Percentiles rank a stretch among this genome's conserved stretches.
Evolutionary conservation across 2,329 filamentous ascomycete species (phyloP).

Genomic region (Apiospora hydei): DNA sequence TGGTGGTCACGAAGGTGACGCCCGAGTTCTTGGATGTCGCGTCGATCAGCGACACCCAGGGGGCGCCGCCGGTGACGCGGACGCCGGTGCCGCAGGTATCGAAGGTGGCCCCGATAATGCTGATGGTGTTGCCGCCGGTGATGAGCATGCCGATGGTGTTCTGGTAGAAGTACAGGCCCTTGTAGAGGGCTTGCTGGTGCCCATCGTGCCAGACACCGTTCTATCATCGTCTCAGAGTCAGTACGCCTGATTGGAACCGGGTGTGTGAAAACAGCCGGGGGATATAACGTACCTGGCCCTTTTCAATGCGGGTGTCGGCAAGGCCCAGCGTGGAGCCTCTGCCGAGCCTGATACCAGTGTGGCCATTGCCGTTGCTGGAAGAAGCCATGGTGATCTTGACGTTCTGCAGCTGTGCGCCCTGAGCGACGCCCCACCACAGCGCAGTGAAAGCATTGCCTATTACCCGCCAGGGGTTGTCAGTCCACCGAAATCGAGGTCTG

Average conservation of each 20-base stretch:
- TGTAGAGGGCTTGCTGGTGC: constrained; percentile 53
- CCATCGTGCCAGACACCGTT: constrained; percentile 52
- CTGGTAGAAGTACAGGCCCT: constrained; percentile 52
- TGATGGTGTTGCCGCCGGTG: constrained; percentile 48
- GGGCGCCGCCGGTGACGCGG: constrained; percentile 45
- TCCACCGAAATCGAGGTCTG: background rate
- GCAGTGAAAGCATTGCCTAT: constrained; percentile 47
- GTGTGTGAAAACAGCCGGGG: background rate
- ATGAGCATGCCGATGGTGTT: constrained; percentile 51
- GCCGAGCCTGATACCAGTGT: constrained; percentile 50
- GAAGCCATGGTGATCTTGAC: constrained; percentile 50
- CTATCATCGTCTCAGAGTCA: constrained; percentile 30
- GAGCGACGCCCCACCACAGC: constrained; percentile 54
- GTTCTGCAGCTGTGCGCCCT: constrained; percentile 51
- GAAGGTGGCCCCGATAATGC: constrained; percentile 49
- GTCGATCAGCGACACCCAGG: constrained; percentile 51
- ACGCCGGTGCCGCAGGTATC: constrained; percentile 48
- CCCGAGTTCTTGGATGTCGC: constrained; percentile 51
- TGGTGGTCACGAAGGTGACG: constrained; percentile 46
- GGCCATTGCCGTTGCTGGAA: constrained; percentile 45
- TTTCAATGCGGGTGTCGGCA: constrained; percentile 50
- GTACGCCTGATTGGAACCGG: constrained; percentile 47
- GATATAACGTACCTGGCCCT: constrained; percentile 43
- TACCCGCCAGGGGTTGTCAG: constrained; percentile 23
- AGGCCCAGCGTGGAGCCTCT: constrained; percentile 51